Conservation (phyloP, 768 basidiomycete species). For the Leucosporidium yakuticum region DNA sequence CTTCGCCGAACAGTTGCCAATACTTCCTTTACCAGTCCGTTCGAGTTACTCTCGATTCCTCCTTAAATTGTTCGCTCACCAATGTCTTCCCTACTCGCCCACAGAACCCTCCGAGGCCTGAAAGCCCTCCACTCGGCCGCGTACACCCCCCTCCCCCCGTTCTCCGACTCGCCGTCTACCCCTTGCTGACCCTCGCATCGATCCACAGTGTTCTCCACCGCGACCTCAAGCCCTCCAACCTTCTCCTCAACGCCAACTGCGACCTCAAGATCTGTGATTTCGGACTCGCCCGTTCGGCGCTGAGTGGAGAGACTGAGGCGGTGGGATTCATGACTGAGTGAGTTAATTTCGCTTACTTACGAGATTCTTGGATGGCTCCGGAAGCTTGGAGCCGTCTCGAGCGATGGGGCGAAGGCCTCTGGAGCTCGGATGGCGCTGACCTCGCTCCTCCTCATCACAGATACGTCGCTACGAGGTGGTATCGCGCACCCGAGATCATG, state of each 20-base stretch:
- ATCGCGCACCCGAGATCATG: conserved; percentile 99
- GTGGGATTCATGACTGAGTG: conserved; percentile 66
- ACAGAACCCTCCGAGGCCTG: conserved; percentile 73
- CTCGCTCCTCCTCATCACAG: conserved; percentile 44
- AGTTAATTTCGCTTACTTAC: no score
- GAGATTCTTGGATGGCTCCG: no score
- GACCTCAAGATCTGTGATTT: conserved; percentile 62
- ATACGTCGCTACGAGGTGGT: conserved; percentile 98
- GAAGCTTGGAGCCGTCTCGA: no score
- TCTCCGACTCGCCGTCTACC: background rate
- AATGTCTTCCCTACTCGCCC: no score
- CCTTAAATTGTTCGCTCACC: no score
- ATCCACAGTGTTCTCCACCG: conserved; percentile 51
- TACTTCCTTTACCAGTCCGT: conserved; percentile 34
- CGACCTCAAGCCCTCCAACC: conserved; percentile 69
- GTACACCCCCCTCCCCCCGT: conserved; percentile 9
- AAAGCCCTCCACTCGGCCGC: conserved; percentile 95
- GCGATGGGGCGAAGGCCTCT: no score
- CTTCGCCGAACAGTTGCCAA: conserved; percentile 31
- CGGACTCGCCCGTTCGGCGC: conserved; percentile 48
- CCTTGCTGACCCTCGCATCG: background rate
- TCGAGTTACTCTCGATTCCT: no score
- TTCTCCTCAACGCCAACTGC: conserved; percentile 76
- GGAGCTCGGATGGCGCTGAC: no score
- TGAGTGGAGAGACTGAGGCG: conserved; percentile 48